A percentile compares a stretch with the other conserved stretches of the same genome.
Conservation (phyloP, 768 basidiomycete species). For the Mycena rebaudengoi region DNA sequence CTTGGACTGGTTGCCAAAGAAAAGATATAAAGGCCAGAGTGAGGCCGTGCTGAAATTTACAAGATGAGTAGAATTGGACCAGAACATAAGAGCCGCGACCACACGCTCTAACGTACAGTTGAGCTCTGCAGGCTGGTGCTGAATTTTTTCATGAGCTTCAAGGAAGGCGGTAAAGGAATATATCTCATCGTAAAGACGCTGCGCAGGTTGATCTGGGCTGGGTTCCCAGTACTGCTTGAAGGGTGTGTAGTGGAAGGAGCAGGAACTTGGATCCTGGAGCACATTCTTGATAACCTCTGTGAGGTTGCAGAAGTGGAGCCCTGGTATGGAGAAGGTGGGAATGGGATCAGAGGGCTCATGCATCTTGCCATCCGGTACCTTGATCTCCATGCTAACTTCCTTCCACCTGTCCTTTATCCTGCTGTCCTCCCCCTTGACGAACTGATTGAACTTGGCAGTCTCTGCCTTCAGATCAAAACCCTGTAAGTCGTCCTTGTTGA, state of each 20-base stretch:
- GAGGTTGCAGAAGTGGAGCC: neutral
- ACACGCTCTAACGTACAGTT: constrained; percentile 12
- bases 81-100: constrained; percentile 23
- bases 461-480: neutral
- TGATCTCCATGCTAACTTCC: neutral
- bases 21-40: no score
- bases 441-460: neutral
- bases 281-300: neutral
- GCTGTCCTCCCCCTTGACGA: neutral
- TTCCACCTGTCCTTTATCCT: neutral
- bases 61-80: neutral
- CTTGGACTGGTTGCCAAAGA: no score
- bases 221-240: neutral
- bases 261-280: neutral
- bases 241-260: neutral
- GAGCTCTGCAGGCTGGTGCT: neutral
- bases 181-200: neutral
- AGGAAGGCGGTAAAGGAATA: neutral
- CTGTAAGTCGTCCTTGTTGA: neutral
- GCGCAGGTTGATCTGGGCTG: neutral
- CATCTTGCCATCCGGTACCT: neutral
- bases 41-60: no score
- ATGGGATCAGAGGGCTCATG: neutral
- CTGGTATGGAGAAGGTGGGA: neutral
- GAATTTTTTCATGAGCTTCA: neutral